phyloP scores from a whole-genome alignment of 305 asterid genomes.

The Petunia hybrid region DNA sequence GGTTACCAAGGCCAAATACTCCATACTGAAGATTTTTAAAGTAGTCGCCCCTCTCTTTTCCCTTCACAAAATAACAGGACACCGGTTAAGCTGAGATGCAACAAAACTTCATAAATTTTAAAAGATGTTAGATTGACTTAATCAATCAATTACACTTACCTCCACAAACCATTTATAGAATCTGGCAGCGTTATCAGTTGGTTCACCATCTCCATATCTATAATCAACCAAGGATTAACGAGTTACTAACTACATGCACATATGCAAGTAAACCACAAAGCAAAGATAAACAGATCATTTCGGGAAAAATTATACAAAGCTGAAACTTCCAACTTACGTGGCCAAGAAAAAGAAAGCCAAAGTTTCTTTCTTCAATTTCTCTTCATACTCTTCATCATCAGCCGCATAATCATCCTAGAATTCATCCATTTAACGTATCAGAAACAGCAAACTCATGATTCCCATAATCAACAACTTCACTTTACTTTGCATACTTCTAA shows the following conservation, averaged over 20 bases:
- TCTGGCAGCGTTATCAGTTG: constrained; percentile 97
- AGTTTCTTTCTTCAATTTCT: constrained; percentile 81
- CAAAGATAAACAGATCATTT: constrained; percentile 27
- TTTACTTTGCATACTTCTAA: neutral
- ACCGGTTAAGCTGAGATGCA: constrained; percentile 36
- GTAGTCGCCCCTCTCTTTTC: constrained; percentile 77
- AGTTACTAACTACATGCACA: constrained; percentile 45
- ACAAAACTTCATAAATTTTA: neutral
- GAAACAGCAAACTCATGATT: neutral
- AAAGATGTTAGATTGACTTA: neutral
- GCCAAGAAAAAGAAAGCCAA: constrained; percentile 88
- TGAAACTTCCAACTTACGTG: constrained; percentile 60
- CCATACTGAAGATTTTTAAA: constrained; percentile 81
- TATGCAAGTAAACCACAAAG: constrained; percentile 15
- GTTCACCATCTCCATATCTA: constrained; percentile 99
- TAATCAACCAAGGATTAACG: constrained; percentile 60
- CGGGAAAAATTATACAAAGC: constrained; percentile 27
- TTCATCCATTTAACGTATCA: constrained; percentile 26
- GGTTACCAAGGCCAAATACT: constrained; percentile 96
- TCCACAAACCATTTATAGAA: constrained; percentile 93
- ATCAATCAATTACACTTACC: constrained; percentile 50
- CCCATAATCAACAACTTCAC: constrained; percentile 16
- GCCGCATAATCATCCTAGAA: constrained; percentile 95
- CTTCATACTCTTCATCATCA: constrained; percentile 89
- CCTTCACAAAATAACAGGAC: constrained; percentile 45